Evolutionary conservation across 2,329 filamentous ascomycete species (phyloP), one percentile per base, ranked within the genome.

Genomic region (Trichoderma sp.): DNA sequence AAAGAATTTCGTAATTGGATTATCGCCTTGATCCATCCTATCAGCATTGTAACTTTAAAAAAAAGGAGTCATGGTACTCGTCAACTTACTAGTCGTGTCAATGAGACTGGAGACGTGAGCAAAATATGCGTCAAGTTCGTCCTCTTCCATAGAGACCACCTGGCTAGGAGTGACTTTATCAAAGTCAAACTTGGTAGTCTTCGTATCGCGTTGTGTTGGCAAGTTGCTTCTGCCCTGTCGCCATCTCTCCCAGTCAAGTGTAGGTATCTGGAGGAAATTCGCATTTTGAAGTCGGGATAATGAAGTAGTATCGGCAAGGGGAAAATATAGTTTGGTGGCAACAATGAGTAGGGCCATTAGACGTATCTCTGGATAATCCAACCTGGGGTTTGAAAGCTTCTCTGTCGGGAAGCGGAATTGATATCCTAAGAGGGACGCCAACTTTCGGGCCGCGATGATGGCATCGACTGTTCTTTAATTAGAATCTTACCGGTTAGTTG

Each of bases 281-380:
- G 62, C 36, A 30, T 30, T 56, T 12, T 69, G 63, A 26, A 76
- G 66, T 21, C 83, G 84, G 43, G 78, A 80, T 8, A 86, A 87
- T 75, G 84, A 77, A 26, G 32, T 11, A 30, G 24, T 15, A 3
- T 84, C 83, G 76, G 93, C 89, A 58, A 97, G 89, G 0, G 95
- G 93, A 76, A 93, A 94, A 24, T 92, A 84, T 3, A 97, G 80
- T 76, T 98, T 98, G 4, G 92, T 90, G 4, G 92, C 89, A 15
- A 97, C 86, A 3, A 97, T 84, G 4, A 97, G 80, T 4, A 93
- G 83, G 4, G 90, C 86, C 70, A 94, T 84, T 1, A 98, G 82
- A 57, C 92, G 88, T 6, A 93, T 84, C 77, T 98, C 96, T 0
- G 96, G 94, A 73, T 92, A 87, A 65, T 89, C 84, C 18, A 90